Evolutionary conservation across 2,329 filamentous ascomycete species (phyloP).

Genomic region (Falciphora oryzae): DNA sequence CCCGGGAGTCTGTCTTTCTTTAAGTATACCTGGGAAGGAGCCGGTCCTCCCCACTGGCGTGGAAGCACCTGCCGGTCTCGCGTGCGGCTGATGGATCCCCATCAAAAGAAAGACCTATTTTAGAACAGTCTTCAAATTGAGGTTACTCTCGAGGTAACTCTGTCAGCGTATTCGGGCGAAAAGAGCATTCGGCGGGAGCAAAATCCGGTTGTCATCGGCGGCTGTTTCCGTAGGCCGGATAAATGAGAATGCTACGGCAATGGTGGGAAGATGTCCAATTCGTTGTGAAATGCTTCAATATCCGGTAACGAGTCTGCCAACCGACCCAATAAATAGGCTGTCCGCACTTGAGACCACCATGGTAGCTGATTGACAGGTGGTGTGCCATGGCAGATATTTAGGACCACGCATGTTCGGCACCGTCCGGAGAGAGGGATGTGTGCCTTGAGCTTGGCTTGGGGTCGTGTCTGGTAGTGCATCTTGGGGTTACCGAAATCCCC

Average conservation of each 20-base stretch:
- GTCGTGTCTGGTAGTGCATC: too few species aligned
- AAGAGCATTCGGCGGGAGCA: background rate
- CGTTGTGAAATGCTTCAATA: background rate
- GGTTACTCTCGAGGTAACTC: background rate
- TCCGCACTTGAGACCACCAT: background rate
- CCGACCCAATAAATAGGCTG: background rate
- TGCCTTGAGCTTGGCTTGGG: too few species aligned
- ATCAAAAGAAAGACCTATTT: background rate
- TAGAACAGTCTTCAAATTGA: background rate
- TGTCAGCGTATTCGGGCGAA: background rate
- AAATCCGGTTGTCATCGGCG: background rate
- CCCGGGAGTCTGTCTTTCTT: background rate
- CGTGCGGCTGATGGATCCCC: background rate
- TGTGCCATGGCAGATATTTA: too few species aligned
- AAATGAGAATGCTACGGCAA: background rate
- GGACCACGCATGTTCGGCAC: too few species aligned
- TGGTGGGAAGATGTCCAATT: background rate
- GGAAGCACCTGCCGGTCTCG: background rate
- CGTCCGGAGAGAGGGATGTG: too few species aligned
- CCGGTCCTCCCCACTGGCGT: background rate
- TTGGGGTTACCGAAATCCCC: too few species aligned
- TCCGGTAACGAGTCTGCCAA: background rate
- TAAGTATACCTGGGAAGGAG: background rate
- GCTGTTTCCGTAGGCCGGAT: background rate
- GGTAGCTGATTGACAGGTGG: background rate